phyloP scores from a whole-genome alignment of 2,329 filamentous ascomycete genomes.

The Hortaea sp. region DNA sequence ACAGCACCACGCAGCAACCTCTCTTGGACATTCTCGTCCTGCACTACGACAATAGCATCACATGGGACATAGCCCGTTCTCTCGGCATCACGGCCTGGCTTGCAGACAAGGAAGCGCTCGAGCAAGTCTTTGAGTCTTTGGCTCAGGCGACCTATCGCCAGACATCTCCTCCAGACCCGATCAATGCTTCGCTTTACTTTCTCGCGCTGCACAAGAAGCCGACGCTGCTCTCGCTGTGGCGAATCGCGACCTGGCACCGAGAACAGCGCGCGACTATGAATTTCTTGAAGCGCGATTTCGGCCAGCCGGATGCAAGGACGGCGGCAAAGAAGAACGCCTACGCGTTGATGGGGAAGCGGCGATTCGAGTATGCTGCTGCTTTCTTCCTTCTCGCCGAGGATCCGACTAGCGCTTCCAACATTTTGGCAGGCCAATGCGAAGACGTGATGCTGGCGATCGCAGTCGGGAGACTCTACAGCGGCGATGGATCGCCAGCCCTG shows the following conservation, averaged over 20 bases:
- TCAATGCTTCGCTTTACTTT: slow-evolving; percentile 86
- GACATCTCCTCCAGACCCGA: slow-evolving; percentile 74
- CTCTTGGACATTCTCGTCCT: slow-evolving; percentile 62
- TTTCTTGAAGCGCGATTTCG: slow-evolving; percentile 83
- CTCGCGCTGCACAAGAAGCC: slow-evolving; percentile 80
- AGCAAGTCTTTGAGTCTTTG: slow-evolving; percentile 78
- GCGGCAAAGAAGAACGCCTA: slow-evolving; percentile 94
- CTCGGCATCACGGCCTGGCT: slow-evolving; percentile 96
- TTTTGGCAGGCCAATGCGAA: slow-evolving; percentile 76
- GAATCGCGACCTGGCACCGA: slow-evolving; percentile 81
- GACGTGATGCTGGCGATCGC: slow-evolving; percentile 86
- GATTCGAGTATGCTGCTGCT: slow-evolving; percentile 89
- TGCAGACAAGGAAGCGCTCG: slow-evolving; percentile 63
- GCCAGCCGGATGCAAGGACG: slow-evolving; percentile 75
- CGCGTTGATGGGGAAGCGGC: slow-evolving; percentile 77
- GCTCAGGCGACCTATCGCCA: slow-evolving; percentile 90
- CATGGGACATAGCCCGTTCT: slow-evolving; percentile 77
- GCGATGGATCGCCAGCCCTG: slow-evolving; percentile 67
- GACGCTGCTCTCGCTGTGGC: slow-evolving; percentile 83
- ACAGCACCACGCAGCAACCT: slow-evolving; percentile 81
- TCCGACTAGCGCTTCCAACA: slow-evolving; percentile 72
- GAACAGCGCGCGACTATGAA: slow-evolving; percentile 74
- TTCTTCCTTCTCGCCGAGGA: slow-evolving; percentile 90
- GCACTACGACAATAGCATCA: slow-evolving; percentile 68
- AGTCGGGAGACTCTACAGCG: slow-evolving; percentile 78